Evolutionary conservation across 176 grass and related monocot genomes (phyloP).

Genomic region (Oryza nivara): DNA sequence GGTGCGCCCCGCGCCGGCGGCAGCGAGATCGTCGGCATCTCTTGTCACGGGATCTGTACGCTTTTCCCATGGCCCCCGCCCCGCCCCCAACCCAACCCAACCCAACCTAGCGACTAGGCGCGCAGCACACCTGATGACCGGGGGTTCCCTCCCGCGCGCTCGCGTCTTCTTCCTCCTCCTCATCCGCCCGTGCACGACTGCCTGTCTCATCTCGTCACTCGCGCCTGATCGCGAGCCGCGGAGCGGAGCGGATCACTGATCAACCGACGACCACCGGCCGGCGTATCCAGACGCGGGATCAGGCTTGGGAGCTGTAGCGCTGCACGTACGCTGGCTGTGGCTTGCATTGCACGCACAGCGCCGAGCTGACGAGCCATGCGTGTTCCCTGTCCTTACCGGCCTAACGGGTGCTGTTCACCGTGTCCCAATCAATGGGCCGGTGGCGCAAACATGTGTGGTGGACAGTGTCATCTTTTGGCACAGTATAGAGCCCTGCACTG

Average conservation of each 20-base stretch:
- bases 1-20: constrained; percentile 23
- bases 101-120: not conserved
- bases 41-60: constrained; percentile 20
- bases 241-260: too few species aligned
- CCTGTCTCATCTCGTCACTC: not conserved
- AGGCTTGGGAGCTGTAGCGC: not conserved
- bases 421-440: not conserved
- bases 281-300: not conserved
- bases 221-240: not conserved
- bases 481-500: not conserved
- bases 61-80: not conserved
- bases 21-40: constrained; percentile 36
- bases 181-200: not conserved
- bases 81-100: not conserved
- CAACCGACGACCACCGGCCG: too few species aligned
- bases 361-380: not conserved
- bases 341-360: too few species aligned
- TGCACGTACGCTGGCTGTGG: not conserved
- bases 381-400: not conserved
- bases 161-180: too few species aligned
- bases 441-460: not conserved
- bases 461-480: not conserved
- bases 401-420: not conserved
- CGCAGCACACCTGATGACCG: not conserved
- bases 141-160: too few species aligned